Evolutionary conservation across 257 asterid species (phyloP).

Genomic region (Fraxinus pennsylvanica): DNA sequence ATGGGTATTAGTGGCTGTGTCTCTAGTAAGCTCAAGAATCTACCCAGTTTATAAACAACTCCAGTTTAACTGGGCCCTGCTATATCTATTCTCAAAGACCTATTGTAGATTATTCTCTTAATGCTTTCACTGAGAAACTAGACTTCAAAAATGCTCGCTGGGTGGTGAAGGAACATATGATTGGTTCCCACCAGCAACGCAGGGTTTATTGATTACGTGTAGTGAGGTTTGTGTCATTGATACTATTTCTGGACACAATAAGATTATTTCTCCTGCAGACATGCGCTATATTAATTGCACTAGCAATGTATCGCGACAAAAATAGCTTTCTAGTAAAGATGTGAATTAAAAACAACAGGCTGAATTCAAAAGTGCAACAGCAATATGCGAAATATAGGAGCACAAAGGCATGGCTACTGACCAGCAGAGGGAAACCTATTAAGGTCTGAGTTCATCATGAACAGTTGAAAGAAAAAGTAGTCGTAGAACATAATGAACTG

Average conservation of each 20-base stretch:
- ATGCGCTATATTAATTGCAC: background rate
- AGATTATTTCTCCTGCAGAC: background rate
- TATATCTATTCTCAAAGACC: background rate
- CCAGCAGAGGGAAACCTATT: background rate
- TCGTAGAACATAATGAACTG: background rate
- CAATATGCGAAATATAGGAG: background rate
- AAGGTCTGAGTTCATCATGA: background rate
- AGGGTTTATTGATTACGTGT: background rate
- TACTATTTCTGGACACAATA: background rate
- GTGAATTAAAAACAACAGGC: background rate
- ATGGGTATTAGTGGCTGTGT: background rate
- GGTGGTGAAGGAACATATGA: background rate
- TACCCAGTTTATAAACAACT: background rate
- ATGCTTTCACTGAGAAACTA: background rate
- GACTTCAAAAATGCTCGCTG: no score
- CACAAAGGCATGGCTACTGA: background rate
- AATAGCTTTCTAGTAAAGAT: background rate
- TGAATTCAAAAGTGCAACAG: constrained; percentile 9
- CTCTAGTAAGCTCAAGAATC: background rate
- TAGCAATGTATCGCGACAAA: constrained; percentile 1
- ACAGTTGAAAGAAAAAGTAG: constrained; percentile 1
- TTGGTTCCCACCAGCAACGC: background rate
- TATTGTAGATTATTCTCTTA: background rate
- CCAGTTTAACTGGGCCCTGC: background rate
- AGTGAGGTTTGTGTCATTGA: background rate